Evolutionary conservation across 2,329 filamentous ascomycete species (phyloP).

Genomic region (Daldinia eschscholtzii): DNA sequence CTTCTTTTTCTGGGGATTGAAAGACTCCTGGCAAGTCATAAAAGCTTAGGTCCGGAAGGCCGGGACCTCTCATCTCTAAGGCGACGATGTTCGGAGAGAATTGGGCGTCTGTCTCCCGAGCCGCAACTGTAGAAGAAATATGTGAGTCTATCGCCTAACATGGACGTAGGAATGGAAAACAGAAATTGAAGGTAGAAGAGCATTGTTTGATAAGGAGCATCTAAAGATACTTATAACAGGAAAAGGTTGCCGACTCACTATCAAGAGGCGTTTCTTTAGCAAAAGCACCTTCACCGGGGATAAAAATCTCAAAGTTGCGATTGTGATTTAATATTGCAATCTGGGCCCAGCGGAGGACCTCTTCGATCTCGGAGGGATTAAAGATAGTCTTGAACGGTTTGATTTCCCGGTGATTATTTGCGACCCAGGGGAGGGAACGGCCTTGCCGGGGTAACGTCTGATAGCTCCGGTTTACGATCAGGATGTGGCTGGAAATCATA

Average conservation of each 20-base stretch:
- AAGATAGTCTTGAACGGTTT: conserved; percentile 74
- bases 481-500: conserved; percentile 67
- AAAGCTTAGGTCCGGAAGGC: conserved; percentile 80
- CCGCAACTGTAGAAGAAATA: conserved; percentile 49
- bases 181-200: conserved; percentile 32
- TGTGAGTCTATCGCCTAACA: conserved; percentile 17
- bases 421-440: conserved; percentile 75
- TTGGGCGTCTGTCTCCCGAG: conserved; percentile 66
- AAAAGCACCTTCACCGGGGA: conserved; percentile 63
- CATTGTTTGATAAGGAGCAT: not conserved
- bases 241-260: conserved; percentile 45
- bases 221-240: not conserved
- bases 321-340: conserved; percentile 79
- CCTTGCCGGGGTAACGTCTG: conserved; percentile 62
- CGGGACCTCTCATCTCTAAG: conserved; percentile 79
- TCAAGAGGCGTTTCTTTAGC: conserved; percentile 54
- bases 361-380: conserved; percentile 73
- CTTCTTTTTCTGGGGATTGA: conserved; percentile 72
- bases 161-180: conserved; percentile 1
- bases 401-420: conserved; percentile 59
- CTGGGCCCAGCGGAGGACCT: conserved; percentile 79
- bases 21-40: conserved; percentile 90
- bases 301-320: conserved; percentile 64
- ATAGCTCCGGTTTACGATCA: conserved; percentile 57
- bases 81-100: conserved; percentile 88